Evolutionary conservation across 179 eudicot genomes (phyloP).

Genomic region (Spergularia azorica): DNA sequence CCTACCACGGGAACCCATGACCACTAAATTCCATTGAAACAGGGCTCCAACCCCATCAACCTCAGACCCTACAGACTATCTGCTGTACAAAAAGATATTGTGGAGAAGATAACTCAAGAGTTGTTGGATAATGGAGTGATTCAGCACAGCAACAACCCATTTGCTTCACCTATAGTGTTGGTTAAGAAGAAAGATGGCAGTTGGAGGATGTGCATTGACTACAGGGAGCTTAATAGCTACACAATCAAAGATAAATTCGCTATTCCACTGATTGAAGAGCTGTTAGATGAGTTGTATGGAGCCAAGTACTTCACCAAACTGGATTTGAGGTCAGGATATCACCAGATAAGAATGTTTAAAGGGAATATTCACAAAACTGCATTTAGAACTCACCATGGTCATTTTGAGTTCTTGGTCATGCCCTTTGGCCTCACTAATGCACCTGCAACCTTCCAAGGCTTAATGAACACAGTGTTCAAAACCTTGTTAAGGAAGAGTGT

Average conservation of each 20-base stretch:
- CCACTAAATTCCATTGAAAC: not conserved
- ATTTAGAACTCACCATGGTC: not conserved
- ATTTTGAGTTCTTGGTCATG: not conserved
- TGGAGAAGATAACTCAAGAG: no score
- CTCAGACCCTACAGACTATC: not conserved
- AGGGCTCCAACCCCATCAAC: not conserved
- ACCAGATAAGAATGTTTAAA: not conserved
- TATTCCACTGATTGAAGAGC: not conserved
- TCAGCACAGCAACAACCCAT: not conserved
- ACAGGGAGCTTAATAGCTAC: not conserved
- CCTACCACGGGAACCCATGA: not conserved
- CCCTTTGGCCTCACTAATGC: not conserved
- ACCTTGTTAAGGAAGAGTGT: not conserved
- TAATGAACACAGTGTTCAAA: not conserved
- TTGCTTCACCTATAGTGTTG: not conserved
- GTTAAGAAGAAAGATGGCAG: not conserved
- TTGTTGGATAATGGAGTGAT: no score
- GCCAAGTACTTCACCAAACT: not conserved
- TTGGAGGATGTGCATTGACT: not conserved
- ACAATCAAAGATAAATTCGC: not conserved
- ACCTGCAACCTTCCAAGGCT: conserved; percentile 4
- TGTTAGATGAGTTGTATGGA: not conserved
- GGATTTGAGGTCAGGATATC: not conserved
- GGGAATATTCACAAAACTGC: not conserved
- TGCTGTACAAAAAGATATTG: no score